Evolutionary conservation across 768 basidiomycete genomes (phyloP), one percentile per base, ranked within the genome.

Genomic region (Inosperma sp.): DNA sequence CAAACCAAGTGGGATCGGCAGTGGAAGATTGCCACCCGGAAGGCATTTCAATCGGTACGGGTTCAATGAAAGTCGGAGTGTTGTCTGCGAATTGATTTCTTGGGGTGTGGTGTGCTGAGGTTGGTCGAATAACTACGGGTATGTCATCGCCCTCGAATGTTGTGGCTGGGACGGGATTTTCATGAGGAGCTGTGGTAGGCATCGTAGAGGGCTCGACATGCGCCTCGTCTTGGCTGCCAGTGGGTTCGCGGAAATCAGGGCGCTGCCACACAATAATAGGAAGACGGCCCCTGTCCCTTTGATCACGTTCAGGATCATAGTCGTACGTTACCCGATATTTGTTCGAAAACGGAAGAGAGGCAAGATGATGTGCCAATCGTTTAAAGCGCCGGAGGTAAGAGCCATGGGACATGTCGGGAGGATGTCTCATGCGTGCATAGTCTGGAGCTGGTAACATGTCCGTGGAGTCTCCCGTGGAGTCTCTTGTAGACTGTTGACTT

Each of bases 261-360:
- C 50, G 41, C 25, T 51, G 14, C 50, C 50, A 51, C 37, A 44
- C 41, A 23, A 51, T 9, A 3, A 44, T 26, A 16, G 50, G 50
- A 27, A 34, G 41, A 7, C 41, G 50, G 19, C 34, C 41, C 10
- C 45, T 42, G 26, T 51, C 50, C 31, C 50, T 42, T 21, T 25
- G 43, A 19, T 29, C 34, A 3, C 25, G 41, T 22, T 51, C 42
- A 13, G 50, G 50, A 30, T 7, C 43, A 14, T 51, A 19, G 35
- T 51, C 50, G n/a, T 51, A 37, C 14, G 50, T 51, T 3, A 51
- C 34, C 17, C 42, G 50, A n/a, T n/a, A n/a, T n/a, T n/a, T n/a
- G n/a, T n/a, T n/a, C n/a, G n/a, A n/a, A n/a, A n/a, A n/a, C n/a
- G n/a, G n/a, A n/a, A n/a, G n/a, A n/a, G n/a, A n/a, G n/a, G n/a